These are phyloP conservation scores for Candida nanaspora DNA, from an alignment of 805 yeast species.

Conservation along the genomic window DNA sequence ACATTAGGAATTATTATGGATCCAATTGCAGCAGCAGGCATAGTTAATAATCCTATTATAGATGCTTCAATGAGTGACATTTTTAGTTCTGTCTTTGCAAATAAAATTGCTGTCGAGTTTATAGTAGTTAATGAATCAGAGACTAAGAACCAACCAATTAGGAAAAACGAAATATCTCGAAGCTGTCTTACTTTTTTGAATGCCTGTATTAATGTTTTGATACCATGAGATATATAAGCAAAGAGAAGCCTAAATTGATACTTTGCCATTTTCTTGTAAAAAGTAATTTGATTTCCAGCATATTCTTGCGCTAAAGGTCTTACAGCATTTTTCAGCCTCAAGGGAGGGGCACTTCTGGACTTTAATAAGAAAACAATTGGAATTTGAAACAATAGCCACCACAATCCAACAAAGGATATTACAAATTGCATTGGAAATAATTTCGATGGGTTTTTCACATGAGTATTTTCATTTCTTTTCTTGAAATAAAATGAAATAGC, in stretches of 20 bases:
- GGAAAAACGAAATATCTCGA: conserved; percentile 58
- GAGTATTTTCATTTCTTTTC: conserved; percentile 12
- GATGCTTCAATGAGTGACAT: conserved; percentile 67
- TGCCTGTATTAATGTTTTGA: conserved; percentile 50
- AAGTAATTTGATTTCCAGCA: conserved; percentile 1
- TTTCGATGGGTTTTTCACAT: conserved; percentile 9
- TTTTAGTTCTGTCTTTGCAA: conserved; percentile 61
- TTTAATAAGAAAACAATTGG: conserved; percentile 48
- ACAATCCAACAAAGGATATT: conserved; percentile 55
- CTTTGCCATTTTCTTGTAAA: conserved; percentile 3
- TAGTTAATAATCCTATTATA: conserved; percentile 55
- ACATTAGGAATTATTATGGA: conserved; percentile 49
- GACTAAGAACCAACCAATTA: conserved; percentile 69
- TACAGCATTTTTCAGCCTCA: conserved; percentile 14
- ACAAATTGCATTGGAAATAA: conserved; percentile 48
- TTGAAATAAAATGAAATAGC: conserved; percentile 24
- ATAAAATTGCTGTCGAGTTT: conserved; percentile 70
- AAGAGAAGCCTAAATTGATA: conserved; percentile 10
- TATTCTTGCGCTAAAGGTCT: conserved; percentile 4
- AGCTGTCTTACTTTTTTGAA: conserved; percentile 52
- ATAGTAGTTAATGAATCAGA: conserved; percentile 74
- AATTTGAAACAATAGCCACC: conserved; percentile 72
- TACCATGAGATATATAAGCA: conserved; percentile 48
- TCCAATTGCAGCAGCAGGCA: conserved; percentile 62
- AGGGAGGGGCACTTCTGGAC: conserved; percentile 34